Conservation (phyloP, 352 stramenopile species). For the Lagenidium giganteum region DNA sequence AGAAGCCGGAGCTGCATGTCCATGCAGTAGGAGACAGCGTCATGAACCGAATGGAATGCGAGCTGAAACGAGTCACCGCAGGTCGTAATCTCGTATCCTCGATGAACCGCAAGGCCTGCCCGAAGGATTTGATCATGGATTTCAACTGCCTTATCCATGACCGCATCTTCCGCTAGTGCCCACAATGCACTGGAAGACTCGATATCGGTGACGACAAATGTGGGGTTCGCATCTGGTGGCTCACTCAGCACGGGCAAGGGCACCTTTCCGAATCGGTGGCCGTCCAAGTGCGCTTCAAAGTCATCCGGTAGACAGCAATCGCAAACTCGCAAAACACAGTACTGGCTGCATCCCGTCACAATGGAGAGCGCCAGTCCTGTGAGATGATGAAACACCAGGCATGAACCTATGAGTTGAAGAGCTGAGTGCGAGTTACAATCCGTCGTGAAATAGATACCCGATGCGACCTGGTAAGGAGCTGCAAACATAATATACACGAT, state of each 20-base stretch:
- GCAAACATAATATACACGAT: constrained; percentile 48
- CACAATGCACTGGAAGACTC: constrained; percentile 58
- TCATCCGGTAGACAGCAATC: background rate
- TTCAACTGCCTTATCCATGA: constrained; percentile 20
- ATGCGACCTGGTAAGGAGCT: constrained; percentile 40
- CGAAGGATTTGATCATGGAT: constrained; percentile 28
- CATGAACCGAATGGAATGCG: constrained; percentile 57
- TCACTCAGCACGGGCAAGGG: background rate
- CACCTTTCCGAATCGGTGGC: background rate
- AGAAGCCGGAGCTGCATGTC: constrained; percentile 53
- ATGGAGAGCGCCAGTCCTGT: background rate
- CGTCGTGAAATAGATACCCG: constrained; percentile 25
- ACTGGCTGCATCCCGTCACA: background rate
- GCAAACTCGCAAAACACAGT: background rate
- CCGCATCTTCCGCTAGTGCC: constrained; percentile 32
- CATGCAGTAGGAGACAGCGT: constrained; percentile 59
- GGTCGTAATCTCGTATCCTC: constrained; percentile 75
- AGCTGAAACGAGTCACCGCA: constrained; percentile 65
- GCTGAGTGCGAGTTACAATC: constrained; percentile 2
- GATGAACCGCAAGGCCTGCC: constrained; percentile 24
- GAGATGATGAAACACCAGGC: background rate
- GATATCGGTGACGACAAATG: constrained; percentile 66
- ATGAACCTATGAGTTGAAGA: background rate
- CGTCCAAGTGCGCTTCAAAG: background rate
- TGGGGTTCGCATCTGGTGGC: constrained; percentile 25